These are phyloP conservation scores for Thoreauomyces humboldtii DNA, from an alignment of 192 early-diverging fungal species.

Conservation along the genomic window DNA sequence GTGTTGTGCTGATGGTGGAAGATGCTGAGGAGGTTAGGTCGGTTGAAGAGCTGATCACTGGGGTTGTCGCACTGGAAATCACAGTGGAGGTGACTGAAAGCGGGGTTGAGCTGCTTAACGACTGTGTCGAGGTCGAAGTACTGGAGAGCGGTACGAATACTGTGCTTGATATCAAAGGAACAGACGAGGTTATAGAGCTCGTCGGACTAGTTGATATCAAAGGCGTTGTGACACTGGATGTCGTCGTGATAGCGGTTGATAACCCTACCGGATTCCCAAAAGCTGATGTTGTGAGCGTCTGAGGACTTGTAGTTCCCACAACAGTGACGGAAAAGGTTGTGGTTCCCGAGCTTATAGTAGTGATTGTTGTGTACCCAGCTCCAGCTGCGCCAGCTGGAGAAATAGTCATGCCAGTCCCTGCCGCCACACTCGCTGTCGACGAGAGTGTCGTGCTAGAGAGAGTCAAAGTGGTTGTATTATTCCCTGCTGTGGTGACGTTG, in stretches of 20 bases:
- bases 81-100: not conserved
- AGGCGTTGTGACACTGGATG: not conserved
- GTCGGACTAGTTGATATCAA: not conserved
- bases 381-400: not conserved
- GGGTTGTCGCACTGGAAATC: not conserved
- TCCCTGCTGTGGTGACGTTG: not conserved
- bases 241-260: not conserved
- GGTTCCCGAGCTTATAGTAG: not conserved
- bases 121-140: not conserved
- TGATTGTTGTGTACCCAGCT: not conserved
- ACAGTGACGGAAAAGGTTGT: not conserved
- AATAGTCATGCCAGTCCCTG: not conserved
- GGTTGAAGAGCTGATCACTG: not conserved
- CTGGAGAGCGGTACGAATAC: not conserved
- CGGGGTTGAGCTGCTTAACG: not conserved
- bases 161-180: not conserved
- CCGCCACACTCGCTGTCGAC: not conserved
- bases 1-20: not conserved
- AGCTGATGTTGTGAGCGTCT: not conserved
- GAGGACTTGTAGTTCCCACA: not conserved
- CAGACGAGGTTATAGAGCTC: not conserved
- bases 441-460: not conserved
- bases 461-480: not conserved
- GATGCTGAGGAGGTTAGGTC: not conserved
- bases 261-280: no score